These are phyloP conservation scores for Lithospermum erythrorhizon DNA, from an alignment of 257 asterid species.

Conservation along the genomic window DNA sequence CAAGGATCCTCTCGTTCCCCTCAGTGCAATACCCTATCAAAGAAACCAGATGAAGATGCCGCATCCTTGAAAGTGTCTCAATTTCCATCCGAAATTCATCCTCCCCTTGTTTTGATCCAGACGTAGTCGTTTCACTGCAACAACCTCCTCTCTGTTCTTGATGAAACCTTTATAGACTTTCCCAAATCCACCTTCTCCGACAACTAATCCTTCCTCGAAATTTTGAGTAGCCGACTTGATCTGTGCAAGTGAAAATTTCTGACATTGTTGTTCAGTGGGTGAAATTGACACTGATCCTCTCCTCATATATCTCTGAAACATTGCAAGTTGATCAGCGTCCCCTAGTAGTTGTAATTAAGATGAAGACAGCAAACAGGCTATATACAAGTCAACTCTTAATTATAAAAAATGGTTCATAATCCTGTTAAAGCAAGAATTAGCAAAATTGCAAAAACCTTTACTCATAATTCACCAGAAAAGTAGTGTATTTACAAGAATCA, in stretches of 20 bases:
- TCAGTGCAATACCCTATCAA: conserved; percentile 10
- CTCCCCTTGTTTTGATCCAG: conserved; percentile 14
- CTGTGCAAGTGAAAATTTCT: conserved; percentile 1
- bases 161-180: conserved; percentile 14
- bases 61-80: conserved; percentile 11
- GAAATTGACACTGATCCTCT: not conserved
- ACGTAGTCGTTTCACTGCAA: conserved; percentile 14
- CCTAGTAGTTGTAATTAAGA: not conserved
- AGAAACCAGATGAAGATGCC: conserved; percentile 12
- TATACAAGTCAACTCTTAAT: not conserved
- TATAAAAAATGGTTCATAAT: not conserved
- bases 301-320: not conserved
- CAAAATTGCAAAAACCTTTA: too few relatives aligned
- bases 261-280: not conserved
- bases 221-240: conserved; percentile 9
- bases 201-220: not conserved
- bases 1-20: conserved; percentile 3
- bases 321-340: not conserved
- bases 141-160: not conserved
- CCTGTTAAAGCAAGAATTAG: too few relatives aligned
- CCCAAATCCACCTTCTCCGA: conserved; percentile 13
- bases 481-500: too few relatives aligned
- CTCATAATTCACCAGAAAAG: too few relatives aligned
- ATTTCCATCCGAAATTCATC: conserved; percentile 16
- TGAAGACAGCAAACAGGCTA: not conserved